Conservation (phyloP, 208 protist genomes). For the Acanthamoeba castellanii region DNA sequence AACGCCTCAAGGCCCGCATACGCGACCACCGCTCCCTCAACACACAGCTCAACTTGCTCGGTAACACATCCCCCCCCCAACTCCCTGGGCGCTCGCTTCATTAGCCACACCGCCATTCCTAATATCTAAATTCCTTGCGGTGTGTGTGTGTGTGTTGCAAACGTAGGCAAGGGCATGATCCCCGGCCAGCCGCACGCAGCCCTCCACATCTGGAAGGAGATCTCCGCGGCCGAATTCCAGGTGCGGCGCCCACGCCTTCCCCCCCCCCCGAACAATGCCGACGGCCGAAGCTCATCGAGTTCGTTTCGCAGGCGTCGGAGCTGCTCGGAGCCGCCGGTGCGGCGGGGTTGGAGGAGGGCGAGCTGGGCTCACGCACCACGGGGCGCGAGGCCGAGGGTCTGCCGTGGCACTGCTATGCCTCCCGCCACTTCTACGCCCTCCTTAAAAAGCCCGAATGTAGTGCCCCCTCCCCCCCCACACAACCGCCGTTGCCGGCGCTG, state of each 20-base stretch:
- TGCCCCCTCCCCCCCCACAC: neutral
- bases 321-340: neutral
- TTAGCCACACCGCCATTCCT: no score
- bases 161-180: neutral
- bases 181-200: neutral
- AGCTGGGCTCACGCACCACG: neutral
- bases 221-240: neutral
- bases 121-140: no score
- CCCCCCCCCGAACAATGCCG: no score
- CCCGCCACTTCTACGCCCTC: slow-evolving; percentile 2
- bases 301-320: neutral
- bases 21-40: neutral
- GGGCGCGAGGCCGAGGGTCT: neutral
- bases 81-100: neutral
- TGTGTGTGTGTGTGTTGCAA: neutral
- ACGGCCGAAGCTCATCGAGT: no score
- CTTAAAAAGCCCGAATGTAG: neutral
- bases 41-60: neutral
- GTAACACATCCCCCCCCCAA: neutral
- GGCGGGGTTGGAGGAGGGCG: neutral
- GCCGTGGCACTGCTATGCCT: neutral
- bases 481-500: neutral
- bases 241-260: no score
- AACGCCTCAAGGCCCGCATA: neutral
- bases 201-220: slow-evolving; percentile 4